Percentiles rank a stretch among this genome's conserved stretches.
phyloP scores from a whole-genome alignment of 192 early-diverging fungal genomes.

The Umbelopsis sp. region DNA sequence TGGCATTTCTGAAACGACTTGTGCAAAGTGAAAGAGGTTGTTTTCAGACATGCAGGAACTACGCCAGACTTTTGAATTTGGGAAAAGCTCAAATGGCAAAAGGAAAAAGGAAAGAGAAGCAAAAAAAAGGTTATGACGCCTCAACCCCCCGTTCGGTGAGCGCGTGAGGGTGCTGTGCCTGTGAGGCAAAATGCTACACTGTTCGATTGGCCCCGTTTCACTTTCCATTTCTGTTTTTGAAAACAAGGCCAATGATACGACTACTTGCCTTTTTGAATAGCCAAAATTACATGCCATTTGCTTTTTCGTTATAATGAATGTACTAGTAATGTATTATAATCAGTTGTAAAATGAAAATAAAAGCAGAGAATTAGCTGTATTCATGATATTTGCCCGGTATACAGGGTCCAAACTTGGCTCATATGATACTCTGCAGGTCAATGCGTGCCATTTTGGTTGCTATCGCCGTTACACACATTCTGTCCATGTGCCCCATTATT shows the following conservation, averaged over 20 bases:
- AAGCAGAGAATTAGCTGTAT: background rate
- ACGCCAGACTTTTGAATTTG: background rate
- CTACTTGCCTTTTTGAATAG: too few relatives aligned
- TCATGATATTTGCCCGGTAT: background rate
- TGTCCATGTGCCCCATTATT: constrained; percentile 13
- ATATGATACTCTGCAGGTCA: constrained; percentile 14
- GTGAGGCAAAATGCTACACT: constrained; percentile 23
- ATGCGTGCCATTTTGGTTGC: constrained; percentile 9
- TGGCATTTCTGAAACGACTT: constrained; percentile 29
- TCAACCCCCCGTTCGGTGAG: constrained; percentile 13
- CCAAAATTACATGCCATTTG: background rate
- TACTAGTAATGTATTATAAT: background rate
- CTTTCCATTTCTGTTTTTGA: background rate
- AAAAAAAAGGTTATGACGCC: background rate
- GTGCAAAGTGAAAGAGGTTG: constrained; percentile 38
- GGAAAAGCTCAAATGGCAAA: constrained; percentile 9
- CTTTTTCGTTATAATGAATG: background rate
- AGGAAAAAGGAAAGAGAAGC: constrained; percentile 18
- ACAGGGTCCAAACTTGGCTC: constrained; percentile 4
- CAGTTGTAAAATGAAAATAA: background rate
- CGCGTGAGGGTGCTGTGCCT: constrained; percentile 13
- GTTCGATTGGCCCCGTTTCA: constrained; percentile 21
- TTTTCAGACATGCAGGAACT: constrained; percentile 28
- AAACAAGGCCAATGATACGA: too few relatives aligned
- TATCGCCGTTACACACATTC: background rate